Percentiles rank a stretch among this genome's conserved stretches.
Evolutionary conservation across 2,329 filamentous ascomycete genomes (phyloP).

Genomic region (Scedosporium dehoogii): DNA sequence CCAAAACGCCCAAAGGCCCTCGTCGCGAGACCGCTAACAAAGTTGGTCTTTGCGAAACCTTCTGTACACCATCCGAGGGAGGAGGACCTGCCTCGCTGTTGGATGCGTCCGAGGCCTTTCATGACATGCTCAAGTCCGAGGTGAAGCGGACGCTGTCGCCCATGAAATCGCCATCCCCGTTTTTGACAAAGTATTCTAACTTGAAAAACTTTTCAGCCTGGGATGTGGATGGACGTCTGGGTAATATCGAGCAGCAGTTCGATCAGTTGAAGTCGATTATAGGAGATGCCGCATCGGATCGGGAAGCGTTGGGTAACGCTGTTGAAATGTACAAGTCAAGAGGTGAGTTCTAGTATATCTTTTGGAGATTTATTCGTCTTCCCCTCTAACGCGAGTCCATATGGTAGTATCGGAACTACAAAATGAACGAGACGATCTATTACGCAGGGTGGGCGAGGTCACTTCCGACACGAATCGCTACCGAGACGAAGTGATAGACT

Average conservation of each 20-base stretch:
- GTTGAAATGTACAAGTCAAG: conserved; percentile 64
- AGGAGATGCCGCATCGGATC: conserved; percentile 56
- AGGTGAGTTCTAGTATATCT: conserved; percentile 40
- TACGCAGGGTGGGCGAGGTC: conserved; percentile 54
- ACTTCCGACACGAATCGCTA: conserved; percentile 26
- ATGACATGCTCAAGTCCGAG: conserved; percentile 12
- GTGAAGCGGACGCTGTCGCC: conserved; percentile 8
- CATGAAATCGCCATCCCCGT: conserved; percentile 22
- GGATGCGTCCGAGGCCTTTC: conserved; percentile 1
- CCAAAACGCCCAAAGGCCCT: not conserved
- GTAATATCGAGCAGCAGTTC: conserved; percentile 67
- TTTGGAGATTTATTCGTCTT: not conserved
- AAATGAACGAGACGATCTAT: conserved; percentile 33
- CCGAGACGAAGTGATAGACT: conserved; percentile 42
- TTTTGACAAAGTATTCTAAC: conserved; percentile 65
- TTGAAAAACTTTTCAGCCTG: conserved; percentile 54
- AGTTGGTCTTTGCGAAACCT: too few relatives aligned
- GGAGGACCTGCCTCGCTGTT: not conserved
- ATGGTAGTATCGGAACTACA: conserved; percentile 38
- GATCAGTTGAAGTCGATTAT: conserved; percentile 63
- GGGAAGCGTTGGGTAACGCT: conserved; percentile 61
- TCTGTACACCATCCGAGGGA: not conserved
- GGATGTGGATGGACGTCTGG: conserved; percentile 70
- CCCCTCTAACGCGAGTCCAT: conserved; percentile 6
- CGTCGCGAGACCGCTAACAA: not conserved